phyloP scores from a whole-genome alignment of 176 grass and related monocot species.

The Musa acuminata region DNA sequence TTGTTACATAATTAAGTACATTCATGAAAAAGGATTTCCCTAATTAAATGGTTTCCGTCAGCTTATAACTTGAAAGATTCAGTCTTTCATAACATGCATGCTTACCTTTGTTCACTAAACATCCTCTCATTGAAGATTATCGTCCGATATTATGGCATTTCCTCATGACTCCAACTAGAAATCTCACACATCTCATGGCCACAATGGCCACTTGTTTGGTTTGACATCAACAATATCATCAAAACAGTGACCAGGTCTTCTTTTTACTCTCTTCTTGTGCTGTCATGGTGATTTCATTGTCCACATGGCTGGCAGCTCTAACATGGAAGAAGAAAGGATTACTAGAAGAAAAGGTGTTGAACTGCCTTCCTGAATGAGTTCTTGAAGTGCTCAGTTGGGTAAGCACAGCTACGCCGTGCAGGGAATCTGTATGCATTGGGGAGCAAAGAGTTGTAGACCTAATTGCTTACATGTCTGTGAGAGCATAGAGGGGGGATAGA shows the following conservation, averaged over 20 bases:
- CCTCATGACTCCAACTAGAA: background rate
- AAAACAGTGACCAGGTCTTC: too few species aligned
- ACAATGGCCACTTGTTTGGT: too few species aligned
- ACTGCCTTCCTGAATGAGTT: background rate
- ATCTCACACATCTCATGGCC: too few species aligned
- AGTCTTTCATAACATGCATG: too few species aligned
- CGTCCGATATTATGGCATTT: background rate
- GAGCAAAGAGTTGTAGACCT: background rate
- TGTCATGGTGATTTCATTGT: background rate
- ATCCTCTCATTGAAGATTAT: background rate
- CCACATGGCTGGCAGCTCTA: background rate
- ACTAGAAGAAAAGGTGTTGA: background rate
- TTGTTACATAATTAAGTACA: too few species aligned
- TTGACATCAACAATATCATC: too few species aligned
- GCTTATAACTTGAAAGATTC: too few species aligned
- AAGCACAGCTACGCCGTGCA: background rate
- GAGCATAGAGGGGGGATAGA: background rate
- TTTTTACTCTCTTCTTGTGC: too few species aligned
- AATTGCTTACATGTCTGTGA: too few species aligned
- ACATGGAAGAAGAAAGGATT: background rate
- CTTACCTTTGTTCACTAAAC: too few species aligned
- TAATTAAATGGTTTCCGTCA: too few species aligned
- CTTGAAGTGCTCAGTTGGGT: background rate
- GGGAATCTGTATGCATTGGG: background rate
- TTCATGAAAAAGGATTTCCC: too few species aligned